Evolutionary conservation across 768 basidiomycete species (phyloP).

Genomic region (Punctularia strigosozonata): DNA sequence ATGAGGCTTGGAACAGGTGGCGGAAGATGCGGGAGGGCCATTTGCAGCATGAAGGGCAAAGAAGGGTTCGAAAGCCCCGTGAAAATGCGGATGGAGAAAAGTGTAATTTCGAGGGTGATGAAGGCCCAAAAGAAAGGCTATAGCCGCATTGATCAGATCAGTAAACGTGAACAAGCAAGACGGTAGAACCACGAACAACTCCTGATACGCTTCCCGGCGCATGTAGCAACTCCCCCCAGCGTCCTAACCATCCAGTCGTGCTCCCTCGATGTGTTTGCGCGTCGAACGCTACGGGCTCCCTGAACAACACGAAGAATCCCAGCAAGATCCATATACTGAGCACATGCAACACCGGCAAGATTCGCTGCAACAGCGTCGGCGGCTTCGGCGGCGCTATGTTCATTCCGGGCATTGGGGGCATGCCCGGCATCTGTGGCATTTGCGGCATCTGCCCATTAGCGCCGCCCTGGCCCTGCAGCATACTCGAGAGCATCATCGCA

Average conservation of each 20-base stretch:
- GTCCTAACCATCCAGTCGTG: slow-evolving; percentile 39
- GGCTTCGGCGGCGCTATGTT: slow-evolving; percentile 12
- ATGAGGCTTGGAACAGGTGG: slow-evolving; percentile 52
- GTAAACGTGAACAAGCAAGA: not conserved
- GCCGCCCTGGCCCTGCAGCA: slow-evolving; percentile 4
- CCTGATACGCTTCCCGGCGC: slow-evolving; percentile 25
- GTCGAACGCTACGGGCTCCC: slow-evolving; percentile 43
- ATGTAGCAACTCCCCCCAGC: slow-evolving; percentile 62
- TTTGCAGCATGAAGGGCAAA: slow-evolving; percentile 27
- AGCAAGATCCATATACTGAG: slow-evolving; percentile 52
- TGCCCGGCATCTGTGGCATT: too few relatives aligned
- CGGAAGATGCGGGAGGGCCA: slow-evolving; percentile 57
- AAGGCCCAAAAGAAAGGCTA: slow-evolving; percentile 83
- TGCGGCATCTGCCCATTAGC: slow-evolving; percentile 1
- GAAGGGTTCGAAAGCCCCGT: slow-evolving; percentile 44
- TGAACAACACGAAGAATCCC: slow-evolving; percentile 55
- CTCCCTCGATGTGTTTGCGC: slow-evolving; percentile 19
- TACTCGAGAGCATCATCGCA: slow-evolving; percentile 1
- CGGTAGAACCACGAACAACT: slow-evolving; percentile 33
- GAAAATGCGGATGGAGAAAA: slow-evolving; percentile 67
- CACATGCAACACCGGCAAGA: slow-evolving; percentile 57
- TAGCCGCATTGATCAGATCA: slow-evolving; percentile 3
- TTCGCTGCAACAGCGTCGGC: slow-evolving; percentile 39
- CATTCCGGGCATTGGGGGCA: slow-evolving; percentile 4
- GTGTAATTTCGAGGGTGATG: slow-evolving; percentile 52